A percentile compares a stretch with the other conserved stretches of the same genome.
Conservation (phyloP, 2,329 filamentous ascomycete species). For the Neopestalotiopsis sp. region DNA sequence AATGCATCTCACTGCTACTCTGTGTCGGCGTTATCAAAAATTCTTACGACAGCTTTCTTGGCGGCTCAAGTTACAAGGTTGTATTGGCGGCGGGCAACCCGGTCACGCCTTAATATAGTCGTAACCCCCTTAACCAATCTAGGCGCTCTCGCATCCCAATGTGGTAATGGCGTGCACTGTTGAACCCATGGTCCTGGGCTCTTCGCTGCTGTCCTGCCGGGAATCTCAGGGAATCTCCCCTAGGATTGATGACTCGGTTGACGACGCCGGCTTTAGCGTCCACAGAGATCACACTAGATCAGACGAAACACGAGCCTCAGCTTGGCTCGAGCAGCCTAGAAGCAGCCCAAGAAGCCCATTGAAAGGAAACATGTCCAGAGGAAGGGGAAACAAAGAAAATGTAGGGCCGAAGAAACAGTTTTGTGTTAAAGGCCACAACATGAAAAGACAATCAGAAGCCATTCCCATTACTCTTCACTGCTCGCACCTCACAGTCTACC, state of each 20-base stretch:
- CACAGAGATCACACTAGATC: constrained; percentile 7
- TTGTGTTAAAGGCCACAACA: no score
- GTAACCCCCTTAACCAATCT: constrained; percentile 13
- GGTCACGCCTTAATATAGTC: constrained; percentile 9
- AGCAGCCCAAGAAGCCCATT: neutral
- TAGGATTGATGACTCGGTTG: constrained; percentile 18
- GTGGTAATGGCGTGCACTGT: neutral
- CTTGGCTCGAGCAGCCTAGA: neutral
- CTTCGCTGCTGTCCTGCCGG: neutral
- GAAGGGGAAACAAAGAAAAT: neutral
- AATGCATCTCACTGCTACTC: neutral
- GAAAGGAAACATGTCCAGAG: neutral
- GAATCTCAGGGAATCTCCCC: neutral
- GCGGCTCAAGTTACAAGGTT: constrained; percentile 11
- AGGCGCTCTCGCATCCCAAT: constrained; percentile 6
- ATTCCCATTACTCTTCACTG: neutral
- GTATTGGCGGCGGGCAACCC: constrained; percentile 13
- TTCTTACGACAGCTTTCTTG: constrained; percentile 17
- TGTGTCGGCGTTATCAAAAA: constrained; percentile 2
- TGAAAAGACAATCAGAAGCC: no score
- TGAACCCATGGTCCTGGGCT: constrained; percentile 10
- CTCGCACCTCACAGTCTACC: neutral
- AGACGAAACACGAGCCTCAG: constrained; percentile 18
- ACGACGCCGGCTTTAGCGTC: constrained; percentile 17
- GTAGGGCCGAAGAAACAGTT: neutral